A percentile compares a stretch with the other conserved stretches of the same genome.
phyloP scores from a whole-genome alignment of 192 early-diverging fungal species.

The Coemansia umbellata region DNA sequence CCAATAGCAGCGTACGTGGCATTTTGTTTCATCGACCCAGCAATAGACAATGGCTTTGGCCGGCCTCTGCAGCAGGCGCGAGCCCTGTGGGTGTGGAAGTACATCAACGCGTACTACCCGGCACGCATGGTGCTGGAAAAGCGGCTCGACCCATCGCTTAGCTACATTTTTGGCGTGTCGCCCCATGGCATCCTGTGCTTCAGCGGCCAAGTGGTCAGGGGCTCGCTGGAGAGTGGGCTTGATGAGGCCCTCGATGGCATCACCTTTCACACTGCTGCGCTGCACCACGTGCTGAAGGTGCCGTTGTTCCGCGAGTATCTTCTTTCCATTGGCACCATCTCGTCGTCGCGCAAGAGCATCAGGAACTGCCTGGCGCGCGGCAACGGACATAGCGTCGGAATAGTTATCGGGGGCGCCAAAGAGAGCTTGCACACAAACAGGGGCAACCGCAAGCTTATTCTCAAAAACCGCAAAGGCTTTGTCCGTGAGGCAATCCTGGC shows the following conservation, averaged over 20 bases:
- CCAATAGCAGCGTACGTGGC: slow-evolving; percentile 31
- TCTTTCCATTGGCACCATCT: slow-evolving; percentile 69
- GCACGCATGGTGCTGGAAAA: slow-evolving; percentile 73
- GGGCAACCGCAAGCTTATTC: slow-evolving; percentile 61
- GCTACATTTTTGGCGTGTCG: slow-evolving; percentile 86
- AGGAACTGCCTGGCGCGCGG: slow-evolving; percentile 68
- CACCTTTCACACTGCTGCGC: slow-evolving; percentile 52
- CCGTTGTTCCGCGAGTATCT: slow-evolving; percentile 84
- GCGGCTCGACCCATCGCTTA: slow-evolving; percentile 79
- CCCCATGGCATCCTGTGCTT: slow-evolving; percentile 90
- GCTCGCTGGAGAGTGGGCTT: slow-evolving; percentile 72
- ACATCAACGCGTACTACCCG: slow-evolving; percentile 81
- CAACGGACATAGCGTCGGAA: slow-evolving; percentile 75
- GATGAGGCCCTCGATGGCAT: slow-evolving; percentile 74
- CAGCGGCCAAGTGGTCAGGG: slow-evolving; percentile 80
- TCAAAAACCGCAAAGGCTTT: slow-evolving; percentile 84
- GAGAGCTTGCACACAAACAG: slow-evolving; percentile 74
- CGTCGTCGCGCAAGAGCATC: slow-evolving; percentile 74
- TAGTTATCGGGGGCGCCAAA: slow-evolving; percentile 89
- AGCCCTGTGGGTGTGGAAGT: slow-evolving; percentile 61
- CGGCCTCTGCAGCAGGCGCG: slow-evolving; percentile 58
- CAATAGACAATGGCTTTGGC: slow-evolving; percentile 47
- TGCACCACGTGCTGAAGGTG: slow-evolving; percentile 75
- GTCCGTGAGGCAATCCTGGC: slow-evolving; percentile 84
- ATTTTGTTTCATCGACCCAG: slow-evolving; percentile 47